Evolutionary conservation across 176 grass and related monocot species (phyloP).

Genomic region (Secale cereale): DNA sequence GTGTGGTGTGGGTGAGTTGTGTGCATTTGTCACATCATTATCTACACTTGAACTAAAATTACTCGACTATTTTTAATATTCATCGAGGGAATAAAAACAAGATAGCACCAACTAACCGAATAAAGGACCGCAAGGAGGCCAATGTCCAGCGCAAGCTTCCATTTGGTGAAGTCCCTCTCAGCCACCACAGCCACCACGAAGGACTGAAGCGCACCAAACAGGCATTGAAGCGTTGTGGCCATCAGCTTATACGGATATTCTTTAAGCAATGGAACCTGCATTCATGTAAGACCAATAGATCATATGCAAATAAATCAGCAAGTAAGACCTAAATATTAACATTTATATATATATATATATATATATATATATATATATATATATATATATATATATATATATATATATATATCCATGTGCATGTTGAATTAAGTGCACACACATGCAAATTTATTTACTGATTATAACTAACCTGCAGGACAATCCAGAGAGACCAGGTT

Average conservation of each 20-base stretch:
- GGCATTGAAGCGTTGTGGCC: slow-evolving; percentile 42
- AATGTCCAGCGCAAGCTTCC: slow-evolving; percentile 58
- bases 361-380: no score
- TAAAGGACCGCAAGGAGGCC: slow-evolving; percentile 50
- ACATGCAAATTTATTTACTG: no score
- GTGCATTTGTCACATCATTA: background rate
- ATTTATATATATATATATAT: background rate
- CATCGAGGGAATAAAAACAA: no score
- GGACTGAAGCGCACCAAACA: slow-evolving; percentile 49
- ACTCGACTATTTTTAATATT: no score
- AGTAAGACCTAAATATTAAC: background rate
- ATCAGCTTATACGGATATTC: slow-evolving; percentile 82
- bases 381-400: no score
- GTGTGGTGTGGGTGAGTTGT: background rate
- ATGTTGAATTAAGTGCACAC: no score
- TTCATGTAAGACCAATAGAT: no score
- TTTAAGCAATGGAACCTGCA: slow-evolving; percentile 35
- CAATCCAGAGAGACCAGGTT: slow-evolving; percentile 61
- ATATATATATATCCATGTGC: no score
- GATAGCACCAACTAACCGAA: background rate
- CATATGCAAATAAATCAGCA: background rate
- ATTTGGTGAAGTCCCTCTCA: slow-evolving; percentile 47
- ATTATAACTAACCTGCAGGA: slow-evolving; percentile 41
- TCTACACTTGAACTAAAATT: background rate
- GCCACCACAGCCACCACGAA: slow-evolving; percentile 38